These are phyloP conservation scores for Arabidopsis suecica DNA, from an alignment of 345 rosid genomes.

Conservation along the genomic window DNA sequence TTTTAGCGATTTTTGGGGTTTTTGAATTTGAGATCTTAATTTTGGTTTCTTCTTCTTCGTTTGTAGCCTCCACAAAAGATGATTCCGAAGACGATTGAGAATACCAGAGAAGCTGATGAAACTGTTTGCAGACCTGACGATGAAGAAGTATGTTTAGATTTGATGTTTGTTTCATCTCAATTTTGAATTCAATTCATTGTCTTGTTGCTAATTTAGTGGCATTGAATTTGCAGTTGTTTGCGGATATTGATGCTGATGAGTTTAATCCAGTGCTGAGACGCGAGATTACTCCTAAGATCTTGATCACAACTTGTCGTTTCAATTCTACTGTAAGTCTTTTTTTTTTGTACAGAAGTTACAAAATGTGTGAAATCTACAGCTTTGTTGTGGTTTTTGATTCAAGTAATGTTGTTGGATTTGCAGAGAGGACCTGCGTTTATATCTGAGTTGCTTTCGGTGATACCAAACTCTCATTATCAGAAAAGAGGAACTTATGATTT, in stretches of 20 bases:
- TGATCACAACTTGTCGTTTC: constrained; percentile 93
- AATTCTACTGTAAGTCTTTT: constrained; percentile 75
- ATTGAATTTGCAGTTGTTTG: constrained; percentile 62
- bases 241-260: constrained; percentile 88
- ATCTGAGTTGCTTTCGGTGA: constrained; percentile 73
- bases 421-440: constrained; percentile 92
- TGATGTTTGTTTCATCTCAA: neutral
- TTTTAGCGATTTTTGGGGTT: neutral
- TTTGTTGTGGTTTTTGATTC: neutral
- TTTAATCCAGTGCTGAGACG: constrained; percentile 69
- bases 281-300: constrained; percentile 63
- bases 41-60: neutral
- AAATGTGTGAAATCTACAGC: neutral
- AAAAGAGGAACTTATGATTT: constrained; percentile 93
- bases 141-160: constrained; percentile 64
- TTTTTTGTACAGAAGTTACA: constrained; percentile 3
- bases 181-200: neutral
- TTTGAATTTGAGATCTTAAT: neutral
- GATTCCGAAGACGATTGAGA: constrained; percentile 87
- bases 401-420: constrained; percentile 23
- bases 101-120: constrained; percentile 87
- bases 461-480: constrained; percentile 79
- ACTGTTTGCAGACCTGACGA: constrained; percentile 92
- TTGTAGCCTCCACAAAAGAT: constrained; percentile 73
- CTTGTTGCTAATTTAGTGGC: neutral